phyloP scores from a whole-genome alignment of 2,329 filamentous ascomycete genomes.

The Helotiales sp. region DNA sequence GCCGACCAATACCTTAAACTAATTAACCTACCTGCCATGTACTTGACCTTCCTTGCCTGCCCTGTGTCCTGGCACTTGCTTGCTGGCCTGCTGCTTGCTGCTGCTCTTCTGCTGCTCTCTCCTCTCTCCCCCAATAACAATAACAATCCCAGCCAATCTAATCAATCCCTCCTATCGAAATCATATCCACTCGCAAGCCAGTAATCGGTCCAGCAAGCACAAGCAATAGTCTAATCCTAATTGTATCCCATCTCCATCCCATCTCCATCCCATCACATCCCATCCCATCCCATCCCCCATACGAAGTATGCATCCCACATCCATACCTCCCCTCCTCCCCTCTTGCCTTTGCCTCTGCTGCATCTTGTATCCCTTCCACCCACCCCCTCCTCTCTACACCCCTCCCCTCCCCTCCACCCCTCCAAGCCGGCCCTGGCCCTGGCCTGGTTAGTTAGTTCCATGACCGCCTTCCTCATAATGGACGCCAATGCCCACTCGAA shows the following conservation, averaged over 20 bases:
- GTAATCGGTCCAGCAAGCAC: background rate
- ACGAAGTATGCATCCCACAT: background rate
- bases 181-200: background rate
- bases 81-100: background rate
- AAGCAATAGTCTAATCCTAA: slow-evolving; percentile 1
- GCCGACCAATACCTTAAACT: background rate
- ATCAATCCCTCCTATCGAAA: background rate
- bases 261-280: background rate
- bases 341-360: background rate
- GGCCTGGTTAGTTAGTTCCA: slow-evolving; percentile 13
- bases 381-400: background rate
- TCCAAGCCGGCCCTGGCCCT: background rate
- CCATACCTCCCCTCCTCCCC: too few relatives aligned
- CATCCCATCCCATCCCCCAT: too few relatives aligned
- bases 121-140: too few relatives aligned
- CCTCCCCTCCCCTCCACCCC: background rate
- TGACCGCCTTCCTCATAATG: slow-evolving; percentile 36
- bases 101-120: background rate
- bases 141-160: too few relatives aligned
- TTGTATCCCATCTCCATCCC: background rate
- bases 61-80: background rate
- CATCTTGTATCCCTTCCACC: too few relatives aligned
- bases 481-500: slow-evolving; percentile 33
- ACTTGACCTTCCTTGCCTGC: background rate
- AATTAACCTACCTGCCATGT: background rate